A percentile compares a stretch with the other conserved stretches of the same genome.
Conservation (phyloP, 1,139 yeast species). For the Arxiozyma telluris region DNA sequence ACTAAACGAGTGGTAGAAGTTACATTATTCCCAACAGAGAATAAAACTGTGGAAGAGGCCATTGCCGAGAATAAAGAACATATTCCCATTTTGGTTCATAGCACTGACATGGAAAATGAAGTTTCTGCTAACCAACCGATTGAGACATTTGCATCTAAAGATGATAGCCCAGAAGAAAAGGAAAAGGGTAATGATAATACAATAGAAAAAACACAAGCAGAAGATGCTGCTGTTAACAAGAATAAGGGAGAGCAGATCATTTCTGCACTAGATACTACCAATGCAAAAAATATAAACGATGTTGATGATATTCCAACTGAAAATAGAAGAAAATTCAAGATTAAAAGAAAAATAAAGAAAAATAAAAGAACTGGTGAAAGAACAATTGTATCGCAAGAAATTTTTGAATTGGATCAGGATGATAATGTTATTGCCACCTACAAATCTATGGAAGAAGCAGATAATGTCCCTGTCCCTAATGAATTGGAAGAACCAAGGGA, state of each 20-base stretch:
- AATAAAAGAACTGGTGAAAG: constrained; percentile 35
- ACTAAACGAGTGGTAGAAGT: background rate
- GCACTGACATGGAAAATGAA: background rate
- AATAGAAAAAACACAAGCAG: background rate
- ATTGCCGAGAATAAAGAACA: background rate
- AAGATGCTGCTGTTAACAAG: background rate
- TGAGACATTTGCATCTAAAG: background rate
- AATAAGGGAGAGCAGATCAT: too few species aligned
- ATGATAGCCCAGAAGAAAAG: background rate
- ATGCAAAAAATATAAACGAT: background rate
- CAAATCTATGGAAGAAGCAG: constrained; percentile 3
- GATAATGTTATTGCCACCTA: constrained; percentile 10
- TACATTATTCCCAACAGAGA: background rate
- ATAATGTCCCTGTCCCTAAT: background rate
- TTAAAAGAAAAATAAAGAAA: constrained; percentile 32
- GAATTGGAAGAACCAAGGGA: constrained; percentile 2
- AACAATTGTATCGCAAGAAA: constrained; percentile 29
- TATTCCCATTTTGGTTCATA: background rate
- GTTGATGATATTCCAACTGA: constrained; percentile 3
- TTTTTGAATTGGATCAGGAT: constrained; percentile 20
- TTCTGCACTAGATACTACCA: background rate
- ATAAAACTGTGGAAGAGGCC: constrained; percentile 2
- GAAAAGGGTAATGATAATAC: background rate
- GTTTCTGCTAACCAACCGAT: background rate
- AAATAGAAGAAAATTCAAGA: constrained; percentile 24